Evolutionary conservation across 2,329 filamentous ascomycete species (phyloP), one percentile per base, ranked within the genome.

Genomic region (Allantophomopsis cytisporea): DNA sequence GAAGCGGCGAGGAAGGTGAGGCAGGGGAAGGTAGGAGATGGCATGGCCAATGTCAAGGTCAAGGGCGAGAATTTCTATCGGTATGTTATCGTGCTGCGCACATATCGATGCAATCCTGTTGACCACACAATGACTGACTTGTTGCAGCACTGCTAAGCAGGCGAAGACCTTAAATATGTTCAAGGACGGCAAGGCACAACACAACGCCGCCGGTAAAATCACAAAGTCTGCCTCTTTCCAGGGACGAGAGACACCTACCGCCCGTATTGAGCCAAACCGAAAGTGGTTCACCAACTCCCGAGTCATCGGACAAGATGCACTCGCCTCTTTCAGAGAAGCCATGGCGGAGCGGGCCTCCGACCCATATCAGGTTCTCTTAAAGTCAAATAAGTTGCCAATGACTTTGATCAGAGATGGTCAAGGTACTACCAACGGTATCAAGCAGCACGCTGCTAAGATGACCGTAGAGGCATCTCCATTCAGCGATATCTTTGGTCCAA

Each of bases 51-150:
- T 65, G 84, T 96, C 56, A 85, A 80, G 54, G 71, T 78, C 52
- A 98, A 98, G 67, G 91, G 91, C 64, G 89, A 96, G 71, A 96
- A 96, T 69, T 98, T 96, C 67, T 96, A 96, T 68, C 78, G 84
- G 71, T 81, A 66, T 48, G 69, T 44, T 40, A 31, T 28, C 23
- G 23, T 12, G 23, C 23, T 28, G 23, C 23, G 23, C 23, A 28
- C 23, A 28, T 8, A 10, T 28, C 11, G 23, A 10, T 28, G 23
- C 11, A 12, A 28, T 10, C 15, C 30, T 31, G 2, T 14, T 21
- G 15, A 15, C 15, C 11, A 17, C 36, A 37, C 37, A 12, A 42
- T 36, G 15, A 34, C 39, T 45, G 39, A 48, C 31, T 37, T 34
- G 8, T 3, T 39, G 33, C 40, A 68, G 68, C 49, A 60, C 66